These are phyloP conservation scores for Calonectria hongkongensis DNA, from an alignment of 2,329 filamentous ascomycete species.

Conservation along the genomic window DNA sequence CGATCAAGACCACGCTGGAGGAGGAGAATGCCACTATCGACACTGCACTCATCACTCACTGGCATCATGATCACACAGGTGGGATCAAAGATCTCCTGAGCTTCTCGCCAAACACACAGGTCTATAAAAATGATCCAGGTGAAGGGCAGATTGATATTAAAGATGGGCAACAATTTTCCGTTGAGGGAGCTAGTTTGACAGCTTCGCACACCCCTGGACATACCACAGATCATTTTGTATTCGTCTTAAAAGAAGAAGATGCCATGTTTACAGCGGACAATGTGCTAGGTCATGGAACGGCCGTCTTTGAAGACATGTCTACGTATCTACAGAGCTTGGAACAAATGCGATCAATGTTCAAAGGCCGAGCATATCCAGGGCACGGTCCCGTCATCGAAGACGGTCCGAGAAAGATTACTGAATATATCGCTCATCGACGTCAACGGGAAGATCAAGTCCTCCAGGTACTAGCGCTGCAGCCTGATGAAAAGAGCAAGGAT, in stretches of 20 bases:
- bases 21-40: constrained; percentile 81
- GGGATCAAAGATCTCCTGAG: constrained; percentile 82
- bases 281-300: constrained; percentile 89
- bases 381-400: constrained; percentile 88
- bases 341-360: constrained; percentile 80
- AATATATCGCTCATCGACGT: constrained; percentile 89
- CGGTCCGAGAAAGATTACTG: constrained; percentile 81
- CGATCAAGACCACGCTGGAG: constrained; percentile 78
- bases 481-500: constrained; percentile 58
- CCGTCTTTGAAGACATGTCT: constrained; percentile 86
- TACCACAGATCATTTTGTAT: constrained; percentile 87
- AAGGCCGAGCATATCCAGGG: constrained; percentile 86
- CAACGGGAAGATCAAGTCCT: constrained; percentile 88
- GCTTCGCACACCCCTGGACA: constrained; percentile 81
- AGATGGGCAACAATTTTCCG: constrained; percentile 73
- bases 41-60: constrained; percentile 89
- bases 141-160: constrained; percentile 65
- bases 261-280: constrained; percentile 94
- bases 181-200: constrained; percentile 79
- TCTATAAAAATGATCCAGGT: constrained; percentile 80
- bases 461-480: constrained; percentile 69
- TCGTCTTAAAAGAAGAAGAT: constrained; percentile 85
- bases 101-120: constrained; percentile 76
- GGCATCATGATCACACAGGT: constrained; percentile 90
- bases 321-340: constrained; percentile 81